Percentiles rank a stretch among this genome's conserved stretches.
These are phyloP conservation scores for Paecilomyces sp. DNA, from an alignment of 2,329 filamentous ascomycete species.

Conservation along the genomic window DNA sequence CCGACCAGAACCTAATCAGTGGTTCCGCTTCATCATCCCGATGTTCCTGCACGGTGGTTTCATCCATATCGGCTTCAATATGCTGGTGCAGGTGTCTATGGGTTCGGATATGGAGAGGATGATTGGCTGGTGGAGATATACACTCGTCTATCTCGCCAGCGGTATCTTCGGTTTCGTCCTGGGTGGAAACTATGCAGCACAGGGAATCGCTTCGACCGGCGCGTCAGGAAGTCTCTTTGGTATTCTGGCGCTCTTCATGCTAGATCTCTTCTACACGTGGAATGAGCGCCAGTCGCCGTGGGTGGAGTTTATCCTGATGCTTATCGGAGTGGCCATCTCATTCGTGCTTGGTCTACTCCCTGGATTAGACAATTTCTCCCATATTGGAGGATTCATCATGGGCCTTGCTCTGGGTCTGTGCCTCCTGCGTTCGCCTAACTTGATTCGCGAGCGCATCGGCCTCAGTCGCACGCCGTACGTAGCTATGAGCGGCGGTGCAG, in stretches of 20 bases:
- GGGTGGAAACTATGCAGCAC: slow-evolving; percentile 84
- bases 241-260: slow-evolving; percentile 76
- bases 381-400: slow-evolving; percentile 94
- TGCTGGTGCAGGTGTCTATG: slow-evolving; percentile 82
- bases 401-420: slow-evolving; percentile 81
- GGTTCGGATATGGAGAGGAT: slow-evolving; percentile 87
- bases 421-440: slow-evolving; percentile 79
- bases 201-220: slow-evolving; percentile 74
- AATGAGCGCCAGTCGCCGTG: slow-evolving; percentile 65
- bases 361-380: slow-evolving; percentile 92
- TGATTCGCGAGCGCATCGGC: slow-evolving; percentile 67
- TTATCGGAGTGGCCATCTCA: slow-evolving; percentile 78
- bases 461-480: slow-evolving; percentile 63
- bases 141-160: slow-evolving; percentile 79
- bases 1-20: slow-evolving; percentile 71
- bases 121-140: slow-evolving; percentile 82
- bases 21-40: slow-evolving; percentile 91
- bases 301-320: slow-evolving; percentile 79
- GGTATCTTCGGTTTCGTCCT: slow-evolving; percentile 96
- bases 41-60: slow-evolving; percentile 94
- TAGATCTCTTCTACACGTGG: slow-evolving; percentile 94
- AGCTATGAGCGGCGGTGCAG: slow-evolving; percentile 51
- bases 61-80: slow-evolving; percentile 92
- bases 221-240: slow-evolving; percentile 89
- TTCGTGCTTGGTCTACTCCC: slow-evolving; percentile 89